Conservation (phyloP, 352 stramenopile genomes). For the Globisporangium cystogenes region DNA sequence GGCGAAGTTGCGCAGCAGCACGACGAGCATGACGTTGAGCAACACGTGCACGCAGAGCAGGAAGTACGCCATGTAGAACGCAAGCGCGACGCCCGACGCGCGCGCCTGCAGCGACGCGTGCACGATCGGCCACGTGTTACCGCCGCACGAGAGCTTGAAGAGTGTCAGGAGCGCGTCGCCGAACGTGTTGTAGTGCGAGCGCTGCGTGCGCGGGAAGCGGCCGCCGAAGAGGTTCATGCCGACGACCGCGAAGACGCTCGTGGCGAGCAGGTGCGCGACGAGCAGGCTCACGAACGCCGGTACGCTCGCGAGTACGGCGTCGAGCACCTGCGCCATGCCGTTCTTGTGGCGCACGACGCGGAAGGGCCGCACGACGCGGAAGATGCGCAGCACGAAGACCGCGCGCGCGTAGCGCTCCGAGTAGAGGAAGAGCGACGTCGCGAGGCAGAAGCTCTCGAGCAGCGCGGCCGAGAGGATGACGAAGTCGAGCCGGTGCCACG, state of each 20-base stretch:
- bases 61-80: constrained; percentile 75
- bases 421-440: constrained; percentile 49
- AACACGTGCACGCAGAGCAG: constrained; percentile 65
- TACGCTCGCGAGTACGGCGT: constrained; percentile 61
- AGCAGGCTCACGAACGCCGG: constrained; percentile 63
- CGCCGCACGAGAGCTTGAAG: constrained; percentile 82
- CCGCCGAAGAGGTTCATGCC: constrained; percentile 81
- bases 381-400: constrained; percentile 77
- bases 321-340: constrained; percentile 60
- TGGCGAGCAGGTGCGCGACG: constrained; percentile 56
- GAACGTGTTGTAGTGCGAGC: constrained; percentile 82
- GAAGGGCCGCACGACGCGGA: constrained; percentile 72
- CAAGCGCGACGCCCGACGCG: constrained; percentile 45
- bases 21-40: constrained; percentile 85
- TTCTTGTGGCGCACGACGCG: constrained; percentile 74
- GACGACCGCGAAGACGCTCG: constrained; percentile 77
- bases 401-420: constrained; percentile 60
- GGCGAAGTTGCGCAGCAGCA: constrained; percentile 76
- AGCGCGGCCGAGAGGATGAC: constrained; percentile 55
- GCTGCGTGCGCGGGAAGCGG: constrained; percentile 63
- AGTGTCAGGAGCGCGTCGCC: constrained; percentile 78
- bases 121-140: constrained; percentile 79
- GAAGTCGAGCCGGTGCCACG: constrained; percentile 80
- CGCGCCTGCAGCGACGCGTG: constrained; percentile 56
- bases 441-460: constrained; percentile 64